Base-by-base conservation (phyloP, 2,329 filamentous ascomycete species). In the Venturia asperata region DNA sequence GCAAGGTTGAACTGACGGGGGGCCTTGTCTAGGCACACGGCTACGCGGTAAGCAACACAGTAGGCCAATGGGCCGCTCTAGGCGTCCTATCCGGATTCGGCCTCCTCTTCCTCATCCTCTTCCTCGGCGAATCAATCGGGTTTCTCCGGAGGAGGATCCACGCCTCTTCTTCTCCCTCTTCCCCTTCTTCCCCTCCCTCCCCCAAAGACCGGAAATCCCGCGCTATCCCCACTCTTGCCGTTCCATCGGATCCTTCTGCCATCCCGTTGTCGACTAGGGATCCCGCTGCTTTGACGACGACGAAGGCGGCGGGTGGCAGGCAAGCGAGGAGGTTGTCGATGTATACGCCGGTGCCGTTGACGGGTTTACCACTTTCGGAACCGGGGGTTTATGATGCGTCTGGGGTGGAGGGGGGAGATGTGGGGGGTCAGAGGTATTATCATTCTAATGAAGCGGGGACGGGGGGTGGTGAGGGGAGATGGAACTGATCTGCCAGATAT, bases 11-110 rank as follows among this genome's bases (percentile, higher is more conserved):
- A n/a, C n/a, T n/a, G n/a, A n/a, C 17, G 17, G n/a, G 15, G 5
- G 7, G 17, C 10, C 10, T 5, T 5, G 11, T 10, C 39, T 15
- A 52, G 47, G 47, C 47, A n/a, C 27, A 37, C 52, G 52, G 52
- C 30, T 34, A 34, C 52, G 27, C 37, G 37, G 17, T 21, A 15
- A 58, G 52, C 52, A 9, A 24, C 11, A 37, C 3, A 37, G 52
- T 58, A 34, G 52, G 52, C 17, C 27, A 58, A 58, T 58, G 52
- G 52, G 27, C 52, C 30, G 52, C 52, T 6, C 52, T 58, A 19
- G 30, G 52, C 52, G 30, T 58, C 15, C 13, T 37, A 11, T 3
- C 17, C 13, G 52, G 15, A 1, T 58, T 58, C 30, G 52, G 27
- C 13, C 30, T 58, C 15, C 19, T 58, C 27, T 58, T 58, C 27